Evolutionary conservation across 2,329 filamentous ascomycete genomes (phyloP), one percentile per base, ranked within the genome.

Genomic region (Xylariaceae sp.): DNA sequence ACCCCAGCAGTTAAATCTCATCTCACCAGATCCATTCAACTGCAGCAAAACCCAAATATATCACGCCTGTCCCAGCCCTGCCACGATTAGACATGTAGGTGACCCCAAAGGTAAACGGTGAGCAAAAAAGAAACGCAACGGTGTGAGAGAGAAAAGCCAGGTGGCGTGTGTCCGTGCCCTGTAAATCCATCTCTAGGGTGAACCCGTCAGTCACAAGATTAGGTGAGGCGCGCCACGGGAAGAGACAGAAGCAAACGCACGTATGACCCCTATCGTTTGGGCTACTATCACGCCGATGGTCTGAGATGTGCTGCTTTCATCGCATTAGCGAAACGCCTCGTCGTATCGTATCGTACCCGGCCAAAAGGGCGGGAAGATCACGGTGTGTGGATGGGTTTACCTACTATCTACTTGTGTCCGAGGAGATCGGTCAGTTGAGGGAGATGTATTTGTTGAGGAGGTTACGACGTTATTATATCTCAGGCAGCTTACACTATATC

Each of bases 51-150:
- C 45, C 11, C 7, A 41, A 54, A 55, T 51, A 10, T 47, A 58
- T 58, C 17, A 30, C 37, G 3, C 37, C 37, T 13, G 11, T 8
- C 37, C 37, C 37, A 41, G 8, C 37, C 37, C 37, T 41, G 37
- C 9, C 39, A 41, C 58, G 13, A 18, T 18, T 39, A 18, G 17
- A 13, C 17, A 17, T 39, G 50, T 49, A 23, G 37, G 37, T 17
- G 41, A 51, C 35, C 9, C 58, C 37, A 10, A 41, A 13, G 57
- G 51, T 56, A 50, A 56, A 58, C 55, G 58, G 58, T 56, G 55
- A 62, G 55, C 35, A 47, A 51, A 53, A 56, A 58, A 45, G 47
- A 49, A 54, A 57, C 13, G 15, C 30, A 60, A 61, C 50, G 60
- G 57, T 45, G 54, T 53, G 41, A 49, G 18, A 41, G 49, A n/a